Evolutionary conservation across 768 basidiomycete species (phyloP), one percentile per base, ranked within the genome.

Genomic region (Podaxis sp.): DNA sequence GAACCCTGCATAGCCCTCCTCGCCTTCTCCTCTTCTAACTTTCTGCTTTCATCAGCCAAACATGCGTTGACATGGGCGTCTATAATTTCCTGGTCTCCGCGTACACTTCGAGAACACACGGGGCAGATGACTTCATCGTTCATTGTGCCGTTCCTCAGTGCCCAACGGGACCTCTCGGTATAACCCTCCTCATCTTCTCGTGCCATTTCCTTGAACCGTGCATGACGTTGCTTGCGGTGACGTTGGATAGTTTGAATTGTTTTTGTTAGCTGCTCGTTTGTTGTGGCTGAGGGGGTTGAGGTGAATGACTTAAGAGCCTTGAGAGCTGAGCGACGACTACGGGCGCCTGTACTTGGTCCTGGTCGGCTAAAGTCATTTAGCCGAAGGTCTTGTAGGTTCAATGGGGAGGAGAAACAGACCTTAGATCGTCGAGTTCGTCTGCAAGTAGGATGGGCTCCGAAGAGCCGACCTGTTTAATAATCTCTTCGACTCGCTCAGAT

Each of bases 21-120:
- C 49, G 75, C 73, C 56, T 79, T 72, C 50, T 80, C 79, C 56
- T 80, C 81, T 65, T 81, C 78, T 40, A 80, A 54, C 56, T 77
- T 72, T 37, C 72, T 75, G 56, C 70, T 77, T 67, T 86, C 84
- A 67, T 90, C 77, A 4, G 84, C 85, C 48, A 94, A 72, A 70
- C 92, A 94, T 6, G 89, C 79, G 67, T 94, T 89, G n/a, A 94
- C 83, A 73, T 94, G 92, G 15, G 90, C 90, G 67, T 90, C 86
- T 2, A 91, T 69, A 8, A 91, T 86, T 64, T 91, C 91, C 49
- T 80, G 77, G 67, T 91, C 91, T 0, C 91, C 91, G 51, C 73
- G 75, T 1, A 91, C 78, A 15, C 72, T 73, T 44, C 74, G 74
- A 50, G 80, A 73, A 70, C 91, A 94, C 24, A 94, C 84, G 0